Evolutionary conservation across 108 stramenopile species (phyloP).

Genomic region (Nannochloropsis gaditana): DNA sequence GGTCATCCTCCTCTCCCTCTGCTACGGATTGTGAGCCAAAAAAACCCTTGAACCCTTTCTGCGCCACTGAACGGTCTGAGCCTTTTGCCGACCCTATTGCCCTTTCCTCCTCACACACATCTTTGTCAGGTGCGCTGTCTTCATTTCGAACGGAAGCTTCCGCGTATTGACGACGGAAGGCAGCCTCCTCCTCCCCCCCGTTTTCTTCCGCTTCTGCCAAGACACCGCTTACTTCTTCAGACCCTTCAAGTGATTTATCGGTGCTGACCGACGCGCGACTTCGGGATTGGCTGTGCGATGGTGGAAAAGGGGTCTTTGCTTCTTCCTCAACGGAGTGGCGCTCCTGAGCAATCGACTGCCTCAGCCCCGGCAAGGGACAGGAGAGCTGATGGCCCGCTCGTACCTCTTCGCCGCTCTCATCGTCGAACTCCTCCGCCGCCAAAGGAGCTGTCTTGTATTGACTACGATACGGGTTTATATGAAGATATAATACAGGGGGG

Average conservation of each 20-base stretch:
- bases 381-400: background rate
- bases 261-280: background rate
- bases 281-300: background rate
- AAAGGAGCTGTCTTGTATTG: background rate
- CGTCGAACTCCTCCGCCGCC: background rate
- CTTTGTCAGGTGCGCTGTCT: background rate
- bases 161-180: conserved; percentile 7
- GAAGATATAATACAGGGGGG: too few species aligned
- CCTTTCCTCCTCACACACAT: background rate
- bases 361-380: background rate
- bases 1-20: background rate
- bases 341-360: background rate
- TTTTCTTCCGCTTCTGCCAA: background rate
- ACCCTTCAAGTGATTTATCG: background rate
- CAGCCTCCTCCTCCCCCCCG: conserved; percentile 6
- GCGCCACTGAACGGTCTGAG: too few species aligned
- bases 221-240: background rate
- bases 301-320: background rate
- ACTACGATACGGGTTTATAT: background rate
- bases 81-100: too few species aligned
- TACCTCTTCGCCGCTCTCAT: background rate
- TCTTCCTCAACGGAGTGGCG: background rate
- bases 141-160: background rate
- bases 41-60: background rate
- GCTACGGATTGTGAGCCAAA: background rate